phyloP scores from a whole-genome alignment of 495 filamentous ascomycete species.

The Staphylotrichum tortipilum region DNA sequence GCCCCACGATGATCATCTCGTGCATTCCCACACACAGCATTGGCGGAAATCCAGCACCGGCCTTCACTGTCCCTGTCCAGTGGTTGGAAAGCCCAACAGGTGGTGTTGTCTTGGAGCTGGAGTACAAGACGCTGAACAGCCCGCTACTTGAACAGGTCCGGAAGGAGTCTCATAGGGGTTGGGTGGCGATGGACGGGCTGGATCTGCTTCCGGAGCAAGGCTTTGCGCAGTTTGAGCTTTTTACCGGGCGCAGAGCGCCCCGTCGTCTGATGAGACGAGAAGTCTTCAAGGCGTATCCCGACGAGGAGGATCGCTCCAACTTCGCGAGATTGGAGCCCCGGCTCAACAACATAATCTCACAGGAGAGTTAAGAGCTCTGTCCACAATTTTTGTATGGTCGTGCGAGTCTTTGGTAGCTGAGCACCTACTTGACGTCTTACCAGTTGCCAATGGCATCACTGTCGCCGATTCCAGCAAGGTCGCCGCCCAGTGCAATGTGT shows the following conservation, averaged over 20 bases:
- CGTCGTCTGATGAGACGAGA: slow-evolving; percentile 59
- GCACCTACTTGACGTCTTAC: too few relatives aligned
- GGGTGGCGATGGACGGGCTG: slow-evolving; percentile 63
- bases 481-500: too few relatives aligned
- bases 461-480: too few relatives aligned
- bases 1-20: slow-evolving; percentile 59
- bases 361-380: slow-evolving; percentile 18
- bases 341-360: slow-evolving; percentile 23
- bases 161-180: slow-evolving; percentile 51
- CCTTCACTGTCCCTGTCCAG: slow-evolving; percentile 57
- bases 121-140: slow-evolving; percentile 59
- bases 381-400: too few relatives aligned
- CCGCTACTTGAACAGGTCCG: slow-evolving; percentile 57
- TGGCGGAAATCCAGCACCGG: slow-evolving; percentile 48
- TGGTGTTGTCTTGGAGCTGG: slow-evolving; percentile 63
- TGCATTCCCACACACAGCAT: slow-evolving; percentile 62
- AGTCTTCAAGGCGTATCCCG: slow-evolving; percentile 46
- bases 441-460: too few relatives aligned
- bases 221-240: slow-evolving; percentile 69
- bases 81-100: slow-evolving; percentile 66
- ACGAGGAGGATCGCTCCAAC: slow-evolving; percentile 26
- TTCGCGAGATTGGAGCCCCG: slow-evolving; percentile 23
- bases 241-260: slow-evolving; percentile 64
- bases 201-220: slow-evolving; percentile 69
- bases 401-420: too few relatives aligned